Base-by-base conservation (phyloP, 2,329 filamentous ascomycete genomes). In the Aspergillus aculeatus region DNA sequence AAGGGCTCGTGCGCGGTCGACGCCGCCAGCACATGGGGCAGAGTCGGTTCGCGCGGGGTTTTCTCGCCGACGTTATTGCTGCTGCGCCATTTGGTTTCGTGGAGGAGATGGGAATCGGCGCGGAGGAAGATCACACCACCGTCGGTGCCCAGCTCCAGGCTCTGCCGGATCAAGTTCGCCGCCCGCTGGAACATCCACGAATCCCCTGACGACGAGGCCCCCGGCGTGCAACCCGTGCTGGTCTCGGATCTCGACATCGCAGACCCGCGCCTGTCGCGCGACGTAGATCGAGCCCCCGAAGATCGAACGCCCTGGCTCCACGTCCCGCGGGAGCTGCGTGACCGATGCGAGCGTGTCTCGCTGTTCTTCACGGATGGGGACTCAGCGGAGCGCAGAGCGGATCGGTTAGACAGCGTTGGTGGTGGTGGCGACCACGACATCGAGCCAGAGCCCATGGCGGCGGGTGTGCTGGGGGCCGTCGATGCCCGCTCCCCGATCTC, bases 171-270 rank as follows among this genome's bases (percentile, higher is more conserved):
- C 0, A 84, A 63, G 29, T 79, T 76, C 0, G 81, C 80, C 1
- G 82, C 82, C 21, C 81, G 74, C 12, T 73, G 69, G 56, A 83
- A 83, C 3, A 78, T 78, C 61, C 77, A 75, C 1, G 73, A 66
- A 59, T 77, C 75, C 2, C 74, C 74, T 68, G 26, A 10, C 26
- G 26, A 73, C 9, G 67, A 74, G 59, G 75, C 71, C 47, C 75
- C 73, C 2, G 68, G 58, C 0, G 54, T 50, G 19, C 16, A 14
- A 9, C 10, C 5, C n/a, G 38, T 9, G 16, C 38, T 44, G n/a
- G 16, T 19, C 38, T 44, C 38, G 3, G 38, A 44, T 19, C 14
- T 19, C 6, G 38, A 44, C 7, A n/a, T 7, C 3, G 16, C 16
- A 7, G 38, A 44, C 38, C 16, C 38, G 6, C 38, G 38, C 38